Evolutionary conservation across 108 stramenopile species (phyloP).

Genomic region (Pseudonitzschia multiseries): DNA sequence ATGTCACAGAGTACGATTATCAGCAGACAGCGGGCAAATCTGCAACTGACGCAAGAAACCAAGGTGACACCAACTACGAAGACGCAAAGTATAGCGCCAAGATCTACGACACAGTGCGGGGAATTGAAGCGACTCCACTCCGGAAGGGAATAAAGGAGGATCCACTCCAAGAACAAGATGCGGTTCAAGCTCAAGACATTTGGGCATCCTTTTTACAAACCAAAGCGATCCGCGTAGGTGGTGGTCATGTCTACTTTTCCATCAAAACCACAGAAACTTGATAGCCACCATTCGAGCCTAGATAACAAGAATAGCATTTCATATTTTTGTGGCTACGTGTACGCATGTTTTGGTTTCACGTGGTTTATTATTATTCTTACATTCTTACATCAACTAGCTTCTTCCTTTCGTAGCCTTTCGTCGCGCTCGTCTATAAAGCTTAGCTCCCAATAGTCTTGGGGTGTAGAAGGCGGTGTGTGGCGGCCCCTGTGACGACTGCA

Average conservation of each 20-base stretch:
- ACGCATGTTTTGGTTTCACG: too few relatives aligned
- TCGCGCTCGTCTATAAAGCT: slow-evolving; percentile 31
- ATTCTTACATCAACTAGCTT: not conserved
- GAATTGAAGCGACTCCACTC: slow-evolving; percentile 25
- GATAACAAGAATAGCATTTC: too few relatives aligned
- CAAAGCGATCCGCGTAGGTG: slow-evolving; percentile 17
- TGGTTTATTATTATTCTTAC: too few relatives aligned
- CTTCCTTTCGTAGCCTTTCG: not conserved
- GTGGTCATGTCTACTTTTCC: slow-evolving; percentile 17
- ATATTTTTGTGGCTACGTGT: too few relatives aligned
- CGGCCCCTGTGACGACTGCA: slow-evolving; percentile 24
- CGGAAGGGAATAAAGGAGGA: slow-evolving; percentile 15
- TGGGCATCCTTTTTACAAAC: slow-evolving; percentile 11
- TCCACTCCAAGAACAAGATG: slow-evolving; percentile 22
- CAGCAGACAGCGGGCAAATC: not conserved
- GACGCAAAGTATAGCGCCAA: not conserved
- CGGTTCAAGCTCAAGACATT: slow-evolving; percentile 6
- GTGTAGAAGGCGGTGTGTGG: slow-evolving; percentile 32
- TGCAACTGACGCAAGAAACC: not conserved
- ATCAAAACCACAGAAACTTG: slow-evolving; percentile 10
- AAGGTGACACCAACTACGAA: not conserved
- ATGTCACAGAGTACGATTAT: slow-evolving; percentile 18
- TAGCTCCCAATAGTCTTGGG: slow-evolving; percentile 35
- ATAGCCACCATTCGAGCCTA: not conserved
- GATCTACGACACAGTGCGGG: slow-evolving; percentile 33